phyloP scores from a whole-genome alignment of 768 basidiomycete genomes.

The Phanerodontia chrysosporium region DNA sequence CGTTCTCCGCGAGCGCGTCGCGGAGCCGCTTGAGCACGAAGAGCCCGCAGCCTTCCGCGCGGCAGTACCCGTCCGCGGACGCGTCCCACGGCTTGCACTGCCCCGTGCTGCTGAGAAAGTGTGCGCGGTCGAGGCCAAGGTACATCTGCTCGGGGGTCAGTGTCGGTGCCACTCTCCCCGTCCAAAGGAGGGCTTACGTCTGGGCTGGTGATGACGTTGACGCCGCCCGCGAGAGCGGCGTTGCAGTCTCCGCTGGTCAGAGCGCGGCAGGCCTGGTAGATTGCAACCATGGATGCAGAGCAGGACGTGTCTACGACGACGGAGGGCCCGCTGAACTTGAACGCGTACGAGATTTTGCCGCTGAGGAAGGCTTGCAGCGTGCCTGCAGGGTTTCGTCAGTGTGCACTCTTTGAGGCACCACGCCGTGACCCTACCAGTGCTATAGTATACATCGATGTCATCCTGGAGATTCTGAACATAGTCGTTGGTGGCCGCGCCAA shows the following conservation, averaged over 20 bases:
- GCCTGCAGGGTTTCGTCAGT: conserved; percentile 33
- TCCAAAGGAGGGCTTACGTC: conserved; percentile 58
- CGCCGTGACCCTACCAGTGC: conserved; percentile 43
- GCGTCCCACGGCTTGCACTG: conserved; percentile 71
- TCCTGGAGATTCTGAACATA: conserved; percentile 61
- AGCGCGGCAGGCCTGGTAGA: conserved; percentile 67
- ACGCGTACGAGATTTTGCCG: conserved; percentile 66
- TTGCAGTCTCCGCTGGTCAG: conserved; percentile 60
- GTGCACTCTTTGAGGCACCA: neutral
- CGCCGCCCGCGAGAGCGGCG: conserved; percentile 70
- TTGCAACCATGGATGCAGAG: conserved; percentile 61
- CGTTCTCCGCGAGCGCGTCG: conserved; percentile 64
- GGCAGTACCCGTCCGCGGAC: conserved; percentile 69
- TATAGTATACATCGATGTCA: conserved; percentile 67
- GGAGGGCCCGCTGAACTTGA: conserved; percentile 67
- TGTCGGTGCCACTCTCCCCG: too few species aligned
- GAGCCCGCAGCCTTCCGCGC: conserved; percentile 65
- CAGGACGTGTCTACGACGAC: conserved; percentile 73
- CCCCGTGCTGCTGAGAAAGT: conserved; percentile 63
- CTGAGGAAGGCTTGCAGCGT: conserved; percentile 65
- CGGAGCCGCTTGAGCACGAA: conserved; percentile 71
- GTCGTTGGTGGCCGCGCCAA: conserved; percentile 69
- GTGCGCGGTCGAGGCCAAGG: conserved; percentile 61
- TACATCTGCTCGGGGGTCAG: conserved; percentile 46
- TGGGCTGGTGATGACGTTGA: conserved; percentile 66